A percentile compares a stretch with the other conserved stretches of the same genome.
Evolutionary conservation across 2,329 filamentous ascomycete genomes (phyloP).

Genomic region (Penicillium thymicola): DNA sequence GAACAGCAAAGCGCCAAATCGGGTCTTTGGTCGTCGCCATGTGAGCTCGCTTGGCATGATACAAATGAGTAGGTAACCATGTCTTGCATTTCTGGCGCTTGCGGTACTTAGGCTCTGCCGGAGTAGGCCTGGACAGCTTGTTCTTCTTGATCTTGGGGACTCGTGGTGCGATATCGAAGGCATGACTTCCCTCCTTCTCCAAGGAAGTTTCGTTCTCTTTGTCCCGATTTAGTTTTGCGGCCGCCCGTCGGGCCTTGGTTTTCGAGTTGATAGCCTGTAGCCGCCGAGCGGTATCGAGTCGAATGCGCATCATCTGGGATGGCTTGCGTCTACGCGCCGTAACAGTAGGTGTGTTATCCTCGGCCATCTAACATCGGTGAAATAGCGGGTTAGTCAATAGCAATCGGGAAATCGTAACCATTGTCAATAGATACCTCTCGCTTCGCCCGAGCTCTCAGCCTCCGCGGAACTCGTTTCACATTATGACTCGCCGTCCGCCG

Average conservation of each 20-base stretch:
- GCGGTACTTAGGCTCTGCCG: constrained; percentile 67
- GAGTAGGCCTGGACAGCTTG: constrained; percentile 61
- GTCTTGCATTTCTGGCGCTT: constrained; percentile 86
- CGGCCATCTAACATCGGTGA: constrained; percentile 60
- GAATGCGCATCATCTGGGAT: constrained; percentile 46
- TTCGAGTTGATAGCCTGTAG: constrained; percentile 59
- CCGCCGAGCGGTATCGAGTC: constrained; percentile 72
- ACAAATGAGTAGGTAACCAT: constrained; percentile 92
- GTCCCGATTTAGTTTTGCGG: constrained; percentile 46
- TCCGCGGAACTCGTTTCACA: constrained; percentile 79
- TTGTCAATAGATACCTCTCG: constrained; percentile 48
- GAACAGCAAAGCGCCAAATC: constrained; percentile 87
- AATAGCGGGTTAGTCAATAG: neutral
- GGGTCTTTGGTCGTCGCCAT: constrained; percentile 78
- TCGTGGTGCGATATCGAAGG: constrained; percentile 39
- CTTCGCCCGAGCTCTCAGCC: constrained; percentile 66
- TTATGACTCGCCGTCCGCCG: constrained; percentile 93
- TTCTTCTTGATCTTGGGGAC: constrained; percentile 68
- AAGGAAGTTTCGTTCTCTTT: constrained; percentile 22
- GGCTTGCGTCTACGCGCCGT: constrained; percentile 53
- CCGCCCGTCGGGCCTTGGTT: constrained; percentile 39
- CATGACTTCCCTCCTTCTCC: constrained; percentile 29
- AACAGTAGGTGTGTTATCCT: constrained; percentile 86
- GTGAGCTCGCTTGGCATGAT: constrained; percentile 84
- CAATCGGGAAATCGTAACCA: neutral